Percentiles rank a stretch among this genome's conserved stretches.
Conservation (phyloP, 768 basidiomycete species). For the Boletus tomentosulus region DNA sequence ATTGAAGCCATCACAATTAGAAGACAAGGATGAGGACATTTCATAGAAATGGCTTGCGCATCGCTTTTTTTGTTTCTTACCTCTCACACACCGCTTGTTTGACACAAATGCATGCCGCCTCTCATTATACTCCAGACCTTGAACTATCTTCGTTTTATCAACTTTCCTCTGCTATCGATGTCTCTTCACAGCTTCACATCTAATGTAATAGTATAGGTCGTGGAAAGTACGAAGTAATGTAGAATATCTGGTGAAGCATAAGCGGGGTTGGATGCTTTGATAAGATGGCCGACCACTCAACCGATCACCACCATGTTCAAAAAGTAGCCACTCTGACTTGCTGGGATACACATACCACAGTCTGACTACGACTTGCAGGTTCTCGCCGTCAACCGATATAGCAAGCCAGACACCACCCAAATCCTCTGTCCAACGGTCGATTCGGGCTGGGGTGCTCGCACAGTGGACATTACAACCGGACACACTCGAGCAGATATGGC, state of each 20-base stretch:
- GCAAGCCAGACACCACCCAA: slow-evolving; percentile 89
- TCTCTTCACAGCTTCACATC: slow-evolving; percentile 28
- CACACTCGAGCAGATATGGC: slow-evolving; percentile 89
- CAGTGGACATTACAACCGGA: slow-evolving; percentile 83
- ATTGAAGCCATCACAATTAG: slow-evolving; percentile 92
- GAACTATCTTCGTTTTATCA: slow-evolving; percentile 29
- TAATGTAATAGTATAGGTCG: slow-evolving; percentile 37
- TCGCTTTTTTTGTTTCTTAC: slow-evolving; percentile 21
- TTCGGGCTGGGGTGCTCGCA: slow-evolving; percentile 72
- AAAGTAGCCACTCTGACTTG: slow-evolving; percentile 43
- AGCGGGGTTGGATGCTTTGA: slow-evolving; percentile 4
- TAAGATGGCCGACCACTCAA: slow-evolving; percentile 8
- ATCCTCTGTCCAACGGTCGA: slow-evolving; percentile 86
- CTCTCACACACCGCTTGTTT: slow-evolving; percentile 18
- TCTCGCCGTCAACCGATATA: slow-evolving; percentile 73
- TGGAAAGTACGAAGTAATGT: slow-evolving; percentile 29
- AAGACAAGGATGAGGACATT: slow-evolving; percentile 89
- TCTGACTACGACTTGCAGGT: slow-evolving; percentile 40
- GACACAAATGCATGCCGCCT: slow-evolving; percentile 24
- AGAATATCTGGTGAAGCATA: slow-evolving; percentile 19
- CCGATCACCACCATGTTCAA: slow-evolving; percentile 60
- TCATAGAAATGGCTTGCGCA: slow-evolving; percentile 29
- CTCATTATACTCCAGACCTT: slow-evolving; percentile 17
- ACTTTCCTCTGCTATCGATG: slow-evolving; percentile 30
- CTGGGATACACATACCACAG: neutral